Evolutionary conservation across 768 basidiomycete species (phyloP).

Genomic region (Crassisporium funariophilum): DNA sequence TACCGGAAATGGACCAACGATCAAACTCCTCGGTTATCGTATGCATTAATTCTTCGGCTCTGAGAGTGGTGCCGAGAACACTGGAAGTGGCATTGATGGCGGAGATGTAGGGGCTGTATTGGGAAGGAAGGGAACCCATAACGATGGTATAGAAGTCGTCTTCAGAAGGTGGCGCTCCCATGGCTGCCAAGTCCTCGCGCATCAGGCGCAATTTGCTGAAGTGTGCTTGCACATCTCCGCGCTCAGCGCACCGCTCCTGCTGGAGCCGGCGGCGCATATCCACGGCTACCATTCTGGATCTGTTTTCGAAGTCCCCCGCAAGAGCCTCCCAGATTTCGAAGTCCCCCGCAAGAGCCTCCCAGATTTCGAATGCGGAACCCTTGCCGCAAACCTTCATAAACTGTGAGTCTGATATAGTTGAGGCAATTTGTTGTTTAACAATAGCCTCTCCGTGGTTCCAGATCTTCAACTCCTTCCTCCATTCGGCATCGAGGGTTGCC

Average conservation of each 20-base stretch:
- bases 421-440: not conserved
- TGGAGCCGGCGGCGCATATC: conserved; percentile 12
- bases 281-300: conserved; percentile 15
- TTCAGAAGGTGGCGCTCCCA: conserved; percentile 9
- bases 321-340: conserved; percentile 18
- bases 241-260: conserved; percentile 15
- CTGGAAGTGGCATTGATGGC: no score
- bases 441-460: not conserved
- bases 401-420: not conserved
- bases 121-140: not conserved
- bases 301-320: conserved; percentile 8
- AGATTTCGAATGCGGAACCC: conserved; percentile 14
- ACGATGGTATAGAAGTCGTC: not conserved
- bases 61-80: no score
- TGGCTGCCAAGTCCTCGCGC: conserved; percentile 16
- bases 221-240: conserved; percentile 17
- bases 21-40: no score
- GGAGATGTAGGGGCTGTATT: no score
- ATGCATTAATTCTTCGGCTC: no score
- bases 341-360: conserved; percentile 6
- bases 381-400: conserved; percentile 10
- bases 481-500: not conserved
- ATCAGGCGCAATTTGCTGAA: conserved; percentile 15
- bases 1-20: no score
- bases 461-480: not conserved